Conservation (phyloP, 1,284 basidiomycete species). For the Fistulinella cinereoalba region DNA sequence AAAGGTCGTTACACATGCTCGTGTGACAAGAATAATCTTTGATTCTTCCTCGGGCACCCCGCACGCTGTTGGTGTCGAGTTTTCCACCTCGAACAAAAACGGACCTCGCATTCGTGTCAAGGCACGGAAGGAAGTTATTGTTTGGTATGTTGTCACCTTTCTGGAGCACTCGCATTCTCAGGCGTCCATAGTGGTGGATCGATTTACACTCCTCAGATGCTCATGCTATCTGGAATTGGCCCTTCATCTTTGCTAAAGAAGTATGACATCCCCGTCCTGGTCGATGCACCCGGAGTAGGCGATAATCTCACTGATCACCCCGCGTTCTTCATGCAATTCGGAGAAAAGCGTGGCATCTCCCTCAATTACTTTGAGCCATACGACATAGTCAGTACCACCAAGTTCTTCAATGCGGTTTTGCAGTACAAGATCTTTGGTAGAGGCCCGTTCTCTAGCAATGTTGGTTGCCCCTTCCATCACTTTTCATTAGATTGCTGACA, state of each 20-base stretch:
- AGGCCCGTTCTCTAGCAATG: conserved; percentile 58
- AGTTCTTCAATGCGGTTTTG: conserved; percentile 34
- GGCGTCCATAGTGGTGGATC: conserved; percentile 51
- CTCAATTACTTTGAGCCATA: conserved; percentile 41
- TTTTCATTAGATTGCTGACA: conserved; percentile 2
- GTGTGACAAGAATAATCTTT: conserved; percentile 58
- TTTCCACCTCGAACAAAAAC: conserved; percentile 32
- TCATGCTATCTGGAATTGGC: conserved; percentile 71
- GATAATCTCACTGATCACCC: conserved; percentile 59
- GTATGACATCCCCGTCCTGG: conserved; percentile 48
- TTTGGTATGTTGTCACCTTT: conserved; percentile 44
- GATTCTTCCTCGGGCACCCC: conserved; percentile 42
- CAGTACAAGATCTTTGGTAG: conserved; percentile 45
- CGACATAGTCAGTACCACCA: conserved; percentile 34
- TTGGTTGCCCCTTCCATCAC: conserved; percentile 27
- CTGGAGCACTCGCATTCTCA: neutral
- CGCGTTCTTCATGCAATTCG: conserved; percentile 47
- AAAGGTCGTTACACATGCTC: conserved; percentile 52
- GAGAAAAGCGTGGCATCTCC: conserved; percentile 46
- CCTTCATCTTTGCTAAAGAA: conserved; percentile 51
- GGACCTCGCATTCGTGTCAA: conserved; percentile 38
- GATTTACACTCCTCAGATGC: conserved; percentile 63
- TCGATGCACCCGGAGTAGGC: conserved; percentile 59
- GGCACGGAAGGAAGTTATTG: conserved; percentile 57
- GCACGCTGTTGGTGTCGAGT: conserved; percentile 62